These are phyloP conservation scores for Trichocomaceae sp. DNA, from an alignment of 2,329 filamentous ascomycete species.

Conservation along the genomic window DNA sequence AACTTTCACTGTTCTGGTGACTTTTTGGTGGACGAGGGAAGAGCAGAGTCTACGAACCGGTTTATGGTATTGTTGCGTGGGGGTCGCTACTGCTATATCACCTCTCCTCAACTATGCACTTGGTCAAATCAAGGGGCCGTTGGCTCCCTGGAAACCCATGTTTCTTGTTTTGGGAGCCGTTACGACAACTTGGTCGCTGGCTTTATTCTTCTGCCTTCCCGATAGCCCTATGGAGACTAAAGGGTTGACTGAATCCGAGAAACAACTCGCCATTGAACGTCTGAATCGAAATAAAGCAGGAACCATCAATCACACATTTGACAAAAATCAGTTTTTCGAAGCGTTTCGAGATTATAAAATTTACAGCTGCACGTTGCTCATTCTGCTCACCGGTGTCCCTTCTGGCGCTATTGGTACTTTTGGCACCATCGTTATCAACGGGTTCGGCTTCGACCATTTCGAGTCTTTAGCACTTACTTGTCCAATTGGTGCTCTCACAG, in stretches of 20 bases:
- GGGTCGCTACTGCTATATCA: not conserved
- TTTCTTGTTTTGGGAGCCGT: constrained; percentile 28
- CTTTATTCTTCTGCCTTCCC: constrained; percentile 40
- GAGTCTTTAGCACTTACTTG: constrained; percentile 8
- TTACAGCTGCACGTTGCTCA: constrained; percentile 4
- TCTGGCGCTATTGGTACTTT: constrained; percentile 8
- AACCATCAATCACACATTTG: not conserved
- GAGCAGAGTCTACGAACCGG: constrained; percentile 45
- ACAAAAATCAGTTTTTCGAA: constrained; percentile 1
- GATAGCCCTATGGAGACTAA: constrained; percentile 39
- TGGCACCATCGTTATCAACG: constrained; percentile 9
- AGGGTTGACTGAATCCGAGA: constrained; percentile 40
- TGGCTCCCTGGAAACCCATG: not conserved
- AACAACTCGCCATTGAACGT: constrained; percentile 46
- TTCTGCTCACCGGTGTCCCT: constrained; percentile 5
- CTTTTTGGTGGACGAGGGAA: constrained; percentile 45
- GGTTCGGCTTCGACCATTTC: constrained; percentile 6
- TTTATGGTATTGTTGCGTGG: constrained; percentile 39
- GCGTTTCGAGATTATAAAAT: constrained; percentile 7
- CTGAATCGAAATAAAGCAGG: constrained; percentile 23
- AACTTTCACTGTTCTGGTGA: constrained; percentile 47
- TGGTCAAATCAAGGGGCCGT: not conserved
- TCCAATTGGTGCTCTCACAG: constrained; percentile 6
- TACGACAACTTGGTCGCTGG: constrained; percentile 35
- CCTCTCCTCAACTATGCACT: constrained; percentile 1